Conservation (phyloP, 768 basidiomycete genomes). For the Leccinum imitatum region DNA sequence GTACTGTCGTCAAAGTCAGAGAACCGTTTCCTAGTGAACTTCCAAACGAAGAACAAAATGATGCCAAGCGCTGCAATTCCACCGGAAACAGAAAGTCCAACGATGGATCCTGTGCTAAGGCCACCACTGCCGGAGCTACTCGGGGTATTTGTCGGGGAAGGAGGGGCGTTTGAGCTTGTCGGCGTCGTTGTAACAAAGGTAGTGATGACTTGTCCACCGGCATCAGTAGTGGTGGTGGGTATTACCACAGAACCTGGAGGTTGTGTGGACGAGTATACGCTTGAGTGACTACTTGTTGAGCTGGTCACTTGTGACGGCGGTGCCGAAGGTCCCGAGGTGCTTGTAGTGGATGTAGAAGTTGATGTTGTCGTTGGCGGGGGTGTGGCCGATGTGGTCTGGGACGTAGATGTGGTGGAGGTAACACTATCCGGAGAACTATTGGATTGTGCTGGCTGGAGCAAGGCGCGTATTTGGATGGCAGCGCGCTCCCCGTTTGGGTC, state of each 20-base stretch:
- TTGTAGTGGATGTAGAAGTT: slow-evolving; percentile 15
- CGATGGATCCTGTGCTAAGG: slow-evolving; percentile 69
- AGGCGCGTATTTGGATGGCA: slow-evolving; percentile 20
- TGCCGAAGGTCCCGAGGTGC: slow-evolving; percentile 9
- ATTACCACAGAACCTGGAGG: not conserved
- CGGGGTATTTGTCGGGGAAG: slow-evolving; percentile 24
- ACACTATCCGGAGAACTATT: not conserved
- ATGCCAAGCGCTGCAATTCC: slow-evolving; percentile 73
- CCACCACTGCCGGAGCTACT: slow-evolving; percentile 36
- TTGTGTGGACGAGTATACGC: slow-evolving; percentile 3
- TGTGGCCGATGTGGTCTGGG: not conserved
- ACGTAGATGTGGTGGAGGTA: not conserved
- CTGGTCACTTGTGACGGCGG: slow-evolving; percentile 3
- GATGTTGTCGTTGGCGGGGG: not conserved
- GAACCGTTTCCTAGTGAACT: slow-evolving; percentile 79
- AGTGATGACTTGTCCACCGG: slow-evolving; percentile 32
- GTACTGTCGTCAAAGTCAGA: slow-evolving; percentile 75
- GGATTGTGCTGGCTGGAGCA: not conserved
- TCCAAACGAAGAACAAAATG: slow-evolving; percentile 79
- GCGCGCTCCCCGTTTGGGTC: slow-evolving; percentile 16
- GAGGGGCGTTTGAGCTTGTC: slow-evolving; percentile 24
- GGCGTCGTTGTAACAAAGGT: slow-evolving; percentile 16
- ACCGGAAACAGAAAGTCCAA: slow-evolving; percentile 80
- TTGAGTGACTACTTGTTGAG: slow-evolving; percentile 1
- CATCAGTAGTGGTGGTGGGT: slow-evolving; percentile 28